phyloP scores from a whole-genome alignment of 805 yeast species.

The Ogataea polymorpha region DNA sequence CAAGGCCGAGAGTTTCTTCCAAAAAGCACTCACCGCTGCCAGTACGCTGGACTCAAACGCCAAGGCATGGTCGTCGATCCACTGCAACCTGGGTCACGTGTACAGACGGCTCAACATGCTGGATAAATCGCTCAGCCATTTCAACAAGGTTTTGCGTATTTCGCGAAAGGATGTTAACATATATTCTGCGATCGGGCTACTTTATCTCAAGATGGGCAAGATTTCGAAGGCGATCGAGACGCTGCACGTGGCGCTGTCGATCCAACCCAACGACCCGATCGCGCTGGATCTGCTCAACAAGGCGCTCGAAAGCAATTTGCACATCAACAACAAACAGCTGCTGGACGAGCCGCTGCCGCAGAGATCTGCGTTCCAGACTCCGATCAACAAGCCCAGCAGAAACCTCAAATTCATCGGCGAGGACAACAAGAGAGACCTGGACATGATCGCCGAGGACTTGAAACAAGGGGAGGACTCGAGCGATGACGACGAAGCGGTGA shows the following conservation, averaged over 20 bases:
- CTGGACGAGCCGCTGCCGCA: conserved; percentile 21
- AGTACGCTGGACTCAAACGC: conserved; percentile 70
- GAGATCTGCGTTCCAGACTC: conserved; percentile 17
- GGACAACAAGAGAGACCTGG: conserved; percentile 30
- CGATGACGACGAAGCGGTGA: conserved; percentile 46
- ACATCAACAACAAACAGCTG: conserved; percentile 20
- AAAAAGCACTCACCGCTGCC: conserved; percentile 69
- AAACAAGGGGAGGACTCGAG: conserved; percentile 42
- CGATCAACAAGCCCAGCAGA: conserved; percentile 21
- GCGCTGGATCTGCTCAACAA: conserved; percentile 78
- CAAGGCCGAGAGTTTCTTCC: conserved; percentile 68
- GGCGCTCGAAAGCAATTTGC: conserved; percentile 63
- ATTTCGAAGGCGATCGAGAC: conserved; percentile 65
- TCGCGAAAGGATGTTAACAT: conserved; percentile 68
- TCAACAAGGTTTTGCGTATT: conserved; percentile 68
- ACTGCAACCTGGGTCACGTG: conserved; percentile 85
- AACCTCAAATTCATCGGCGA: conserved; percentile 28
- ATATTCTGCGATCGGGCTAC: conserved; percentile 80
- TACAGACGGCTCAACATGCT: conserved; percentile 63
- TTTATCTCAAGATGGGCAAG: conserved; percentile 68
- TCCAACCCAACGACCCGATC: conserved; percentile 77
- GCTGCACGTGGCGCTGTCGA: conserved; percentile 77
- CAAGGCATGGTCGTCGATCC: conserved; percentile 80
- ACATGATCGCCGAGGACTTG: conserved; percentile 38
- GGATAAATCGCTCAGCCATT: conserved; percentile 68